phyloP scores from a whole-genome alignment of 176 grass and related monocot species.

The Oropetium thomaeum region DNA sequence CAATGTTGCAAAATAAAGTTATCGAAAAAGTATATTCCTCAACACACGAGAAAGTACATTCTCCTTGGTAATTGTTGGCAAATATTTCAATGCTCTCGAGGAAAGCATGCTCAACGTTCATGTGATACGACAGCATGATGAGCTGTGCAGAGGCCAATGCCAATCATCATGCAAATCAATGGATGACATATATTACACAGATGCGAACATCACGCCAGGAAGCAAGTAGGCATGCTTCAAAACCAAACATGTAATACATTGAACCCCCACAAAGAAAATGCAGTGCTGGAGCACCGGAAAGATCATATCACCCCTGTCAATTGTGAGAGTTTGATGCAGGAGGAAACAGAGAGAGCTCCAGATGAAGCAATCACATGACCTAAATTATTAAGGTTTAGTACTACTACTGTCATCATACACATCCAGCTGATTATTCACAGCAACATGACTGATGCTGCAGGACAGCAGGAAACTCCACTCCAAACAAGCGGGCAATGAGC shows the following conservation, averaged over 20 bases:
- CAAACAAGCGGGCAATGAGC: constrained; percentile 22
- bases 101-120: constrained; percentile 11
- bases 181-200: neutral
- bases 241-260: constrained; percentile 3
- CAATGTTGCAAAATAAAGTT: constrained; percentile 20
- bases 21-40: constrained; percentile 32
- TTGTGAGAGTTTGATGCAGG: neutral
- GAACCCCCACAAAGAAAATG: neutral
- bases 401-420: constrained; percentile 31
- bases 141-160: neutral
- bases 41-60: constrained; percentile 33
- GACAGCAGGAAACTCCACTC: constrained; percentile 23
- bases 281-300: neutral
- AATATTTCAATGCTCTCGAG: constrained; percentile 33
- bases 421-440: neutral
- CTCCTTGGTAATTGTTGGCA: constrained; percentile 28
- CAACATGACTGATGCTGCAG: constrained; percentile 16
- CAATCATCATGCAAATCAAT: constrained; percentile 18
- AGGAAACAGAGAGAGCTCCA: constrained; percentile 12
- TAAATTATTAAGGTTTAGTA: neutral
- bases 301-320: neutral
- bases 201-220: neutral
- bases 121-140: constrained; percentile 17
- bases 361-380: neutral
- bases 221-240: neutral